phyloP scores from a whole-genome alignment of 306 rosid species.

The Trichosanthes truncata region DNA sequence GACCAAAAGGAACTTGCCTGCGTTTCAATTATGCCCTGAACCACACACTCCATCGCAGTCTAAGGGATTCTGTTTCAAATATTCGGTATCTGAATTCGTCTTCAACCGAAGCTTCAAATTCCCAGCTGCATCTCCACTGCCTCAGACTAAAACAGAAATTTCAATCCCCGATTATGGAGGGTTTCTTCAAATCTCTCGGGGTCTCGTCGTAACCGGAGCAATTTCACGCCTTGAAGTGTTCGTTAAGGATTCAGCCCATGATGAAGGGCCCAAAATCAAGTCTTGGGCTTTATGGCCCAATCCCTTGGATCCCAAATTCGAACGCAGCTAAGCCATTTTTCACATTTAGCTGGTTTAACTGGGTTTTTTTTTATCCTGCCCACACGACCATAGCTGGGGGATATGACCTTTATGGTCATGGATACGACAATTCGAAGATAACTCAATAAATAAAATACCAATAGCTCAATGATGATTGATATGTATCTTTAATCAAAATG shows the following conservation, averaged over 20 bases:
- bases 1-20: constrained; percentile 31
- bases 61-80: background rate
- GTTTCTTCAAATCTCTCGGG: background rate
- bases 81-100: background rate
- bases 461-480: too few species aligned
- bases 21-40: constrained; percentile 88
- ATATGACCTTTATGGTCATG: too few species aligned
- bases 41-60: constrained; percentile 75
- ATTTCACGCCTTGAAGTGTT: background rate
- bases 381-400: too few species aligned
- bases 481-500: too few species aligned
- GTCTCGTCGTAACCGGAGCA: background rate
- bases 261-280: background rate
- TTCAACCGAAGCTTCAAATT: background rate
- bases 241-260: background rate
- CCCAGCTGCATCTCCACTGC: background rate
- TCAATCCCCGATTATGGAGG: background rate
- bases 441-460: too few species aligned
- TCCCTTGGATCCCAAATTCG: background rate
- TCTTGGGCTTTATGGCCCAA: constrained; percentile 1
- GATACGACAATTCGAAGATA: too few species aligned
- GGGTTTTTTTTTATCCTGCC: too few species aligned
- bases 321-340: too few species aligned
- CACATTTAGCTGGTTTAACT: too few species aligned
- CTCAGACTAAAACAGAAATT: background rate